Base-by-base conservation (phyloP, 1,284 basidiomycete species). In the Fomitiporia mediterranea region DNA sequence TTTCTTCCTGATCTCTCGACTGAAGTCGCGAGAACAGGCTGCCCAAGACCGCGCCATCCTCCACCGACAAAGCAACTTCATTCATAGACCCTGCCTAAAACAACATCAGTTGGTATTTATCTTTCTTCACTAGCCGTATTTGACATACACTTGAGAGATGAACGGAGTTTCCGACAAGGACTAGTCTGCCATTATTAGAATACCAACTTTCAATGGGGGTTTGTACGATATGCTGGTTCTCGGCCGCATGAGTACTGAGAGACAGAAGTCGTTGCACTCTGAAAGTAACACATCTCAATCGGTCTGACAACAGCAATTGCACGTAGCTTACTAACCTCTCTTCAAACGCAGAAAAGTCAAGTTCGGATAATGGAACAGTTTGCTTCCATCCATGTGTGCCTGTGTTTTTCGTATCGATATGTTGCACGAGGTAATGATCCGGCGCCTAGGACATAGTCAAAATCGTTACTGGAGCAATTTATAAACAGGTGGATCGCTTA, bases 21-120 rank as follows among this genome's bases (percentile, higher is more conserved):
- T 68, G 68, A 2, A 85, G 68, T 63, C 82, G 79, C 8, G 78
- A 76, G 66, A 85, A 82, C 6, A 85, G 68, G 43, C 74, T 77
- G 11, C 74, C 83, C 2, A 84, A 71, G 6, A 80, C 76, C 0
- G 78, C 79, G 2, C 72, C 79, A 58, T 84, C 83, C 66, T 84
- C 82, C 7, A 82, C 63, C 4, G 74, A 44, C 7, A 59, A 49
- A 25, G 57, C 57, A 4, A 48, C 39, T 7, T 40, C 53, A 17
- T 55, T 37, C 30, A 38, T 42, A 9, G 53, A 44, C 3, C 28
- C 35, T 11, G 57, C 53, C 57, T 59, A 2, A 42, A 19, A 46
- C 17, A 23, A 28, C 30, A 19, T 15, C 13, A 43, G 15, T 19
- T 11, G n/a, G 9, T 43, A 28, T 15, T 35, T 2, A 32, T 11